Percentiles rank a stretch among this genome's conserved stretches.
Conservation (phyloP, 2,329 filamentous ascomycete species). For the Alternaria triticimaculans region DNA sequence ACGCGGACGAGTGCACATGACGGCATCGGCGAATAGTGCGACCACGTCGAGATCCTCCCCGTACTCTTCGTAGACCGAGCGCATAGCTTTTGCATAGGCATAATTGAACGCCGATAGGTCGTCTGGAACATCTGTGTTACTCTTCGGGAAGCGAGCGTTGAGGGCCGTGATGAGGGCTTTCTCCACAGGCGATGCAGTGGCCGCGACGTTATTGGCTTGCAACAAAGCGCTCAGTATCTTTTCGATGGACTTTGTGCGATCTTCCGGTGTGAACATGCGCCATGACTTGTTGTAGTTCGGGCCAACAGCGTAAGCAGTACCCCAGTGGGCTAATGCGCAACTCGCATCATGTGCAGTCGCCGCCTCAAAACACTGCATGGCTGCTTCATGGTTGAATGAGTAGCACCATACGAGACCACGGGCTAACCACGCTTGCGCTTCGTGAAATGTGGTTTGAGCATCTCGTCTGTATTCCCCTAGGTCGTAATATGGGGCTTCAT, state of each 20-base stretch:
- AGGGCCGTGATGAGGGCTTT: neutral
- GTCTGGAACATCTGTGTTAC: neutral
- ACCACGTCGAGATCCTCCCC: constrained; percentile 65
- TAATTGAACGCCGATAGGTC: constrained; percentile 46
- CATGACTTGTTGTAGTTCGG: constrained; percentile 80
- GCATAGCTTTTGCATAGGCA: constrained; percentile 66
- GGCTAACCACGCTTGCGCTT: constrained; percentile 66
- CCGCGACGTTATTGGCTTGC: neutral
- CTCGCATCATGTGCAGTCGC: constrained; percentile 58
- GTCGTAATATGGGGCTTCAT: neutral
- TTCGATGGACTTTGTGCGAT: constrained; percentile 59
- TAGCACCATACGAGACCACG: constrained; percentile 73
- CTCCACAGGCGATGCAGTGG: neutral
- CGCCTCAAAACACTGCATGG: constrained; percentile 64
- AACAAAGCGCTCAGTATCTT: constrained; percentile 53
- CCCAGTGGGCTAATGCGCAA: constrained; percentile 61
- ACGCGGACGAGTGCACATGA: constrained; percentile 70
- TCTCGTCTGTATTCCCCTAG: neutral
- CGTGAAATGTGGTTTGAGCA: neutral
- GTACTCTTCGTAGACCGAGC: constrained; percentile 56
- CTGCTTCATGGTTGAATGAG: constrained; percentile 75
- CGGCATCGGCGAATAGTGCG: constrained; percentile 64
- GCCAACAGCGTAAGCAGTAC: constrained; percentile 68
- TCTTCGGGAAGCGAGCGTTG: neutral
- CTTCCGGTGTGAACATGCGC: constrained; percentile 65